phyloP scores from a whole-genome alignment of 164 flowering plant species.

The Pachysandra terminalis region DNA sequence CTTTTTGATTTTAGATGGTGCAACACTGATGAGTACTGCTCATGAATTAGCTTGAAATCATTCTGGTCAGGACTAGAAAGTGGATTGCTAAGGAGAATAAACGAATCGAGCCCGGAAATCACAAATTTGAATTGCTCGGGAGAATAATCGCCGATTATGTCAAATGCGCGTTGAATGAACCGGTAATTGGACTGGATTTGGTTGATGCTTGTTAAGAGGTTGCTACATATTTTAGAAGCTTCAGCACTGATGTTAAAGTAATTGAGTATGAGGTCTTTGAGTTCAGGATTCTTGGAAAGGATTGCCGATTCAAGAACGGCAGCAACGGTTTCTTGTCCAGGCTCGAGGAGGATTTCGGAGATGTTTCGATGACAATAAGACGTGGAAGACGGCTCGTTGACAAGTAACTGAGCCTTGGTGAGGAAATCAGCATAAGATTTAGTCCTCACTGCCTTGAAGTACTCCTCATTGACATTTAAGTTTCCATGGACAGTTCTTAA shows the following conservation, averaged over 20 bases:
- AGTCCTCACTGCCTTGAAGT: slow-evolving; percentile 46
- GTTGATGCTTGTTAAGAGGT: slow-evolving; percentile 40
- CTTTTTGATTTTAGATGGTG: slow-evolving; percentile 33
- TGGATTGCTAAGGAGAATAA: slow-evolving; percentile 33
- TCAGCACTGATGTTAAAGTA: slow-evolving; percentile 62
- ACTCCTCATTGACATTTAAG: slow-evolving; percentile 53
- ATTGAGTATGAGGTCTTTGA: slow-evolving; percentile 37
- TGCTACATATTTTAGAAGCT: slow-evolving; percentile 53
- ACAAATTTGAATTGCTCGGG: slow-evolving; percentile 18
- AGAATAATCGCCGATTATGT: slow-evolving; percentile 15
- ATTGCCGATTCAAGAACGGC: slow-evolving; percentile 35
- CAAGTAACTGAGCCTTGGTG: slow-evolving; percentile 39
- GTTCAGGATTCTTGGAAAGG: slow-evolving; percentile 30
- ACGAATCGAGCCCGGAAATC: slow-evolving; percentile 27
- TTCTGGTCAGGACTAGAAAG: slow-evolving; percentile 27
- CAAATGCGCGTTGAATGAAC: slow-evolving; percentile 32
- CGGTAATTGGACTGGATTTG: slow-evolving; percentile 32
- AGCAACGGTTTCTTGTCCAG: slow-evolving; percentile 46
- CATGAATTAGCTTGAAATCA: slow-evolving; percentile 42
- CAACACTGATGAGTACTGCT: slow-evolving; percentile 38
- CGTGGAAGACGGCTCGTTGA: slow-evolving; percentile 21
- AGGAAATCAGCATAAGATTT: slow-evolving; percentile 51
- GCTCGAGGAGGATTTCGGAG: slow-evolving; percentile 48
- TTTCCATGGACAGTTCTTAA: slow-evolving; percentile 18
- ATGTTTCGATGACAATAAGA: slow-evolving; percentile 17